phyloP scores from a whole-genome alignment of 139 green algal species.

The Trebouxia sp. region DNA sequence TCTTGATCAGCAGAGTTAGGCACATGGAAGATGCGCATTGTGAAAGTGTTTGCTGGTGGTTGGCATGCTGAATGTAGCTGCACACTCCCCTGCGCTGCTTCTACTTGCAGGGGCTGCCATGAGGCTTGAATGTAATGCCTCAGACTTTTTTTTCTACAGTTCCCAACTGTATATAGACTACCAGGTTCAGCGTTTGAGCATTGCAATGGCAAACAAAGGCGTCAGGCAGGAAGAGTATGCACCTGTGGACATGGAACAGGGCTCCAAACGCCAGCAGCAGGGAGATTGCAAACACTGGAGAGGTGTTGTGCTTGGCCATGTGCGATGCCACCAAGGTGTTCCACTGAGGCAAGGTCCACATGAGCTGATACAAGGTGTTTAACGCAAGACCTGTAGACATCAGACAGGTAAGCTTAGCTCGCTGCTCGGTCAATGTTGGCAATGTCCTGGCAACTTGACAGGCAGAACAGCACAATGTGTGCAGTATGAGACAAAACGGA shows the following conservation, averaged over 20 bases:
- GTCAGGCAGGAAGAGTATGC: background rate
- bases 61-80: background rate
- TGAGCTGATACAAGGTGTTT: slow-evolving; percentile 36
- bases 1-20: no score
- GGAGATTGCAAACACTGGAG: background rate
- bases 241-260: slow-evolving; percentile 52
- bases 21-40: background rate
- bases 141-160: no score
- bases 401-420: no score
- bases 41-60: background rate
- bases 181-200: background rate
- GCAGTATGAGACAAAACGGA: no score
- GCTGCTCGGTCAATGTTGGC: no score
- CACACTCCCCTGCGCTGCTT: no score
- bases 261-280: slow-evolving; percentile 41
- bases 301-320: slow-evolving; percentile 19
- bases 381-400: slow-evolving; percentile 28
- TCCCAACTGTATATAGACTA: no score
- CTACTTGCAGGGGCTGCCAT: no score
- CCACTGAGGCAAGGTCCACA: slow-evolving; percentile 42
- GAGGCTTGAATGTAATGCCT: no score
- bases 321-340: slow-evolving; percentile 30
- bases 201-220: background rate
- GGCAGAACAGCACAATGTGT: no score
- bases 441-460: no score